phyloP scores from a whole-genome alignment of 257 asterid genomes.

The Coffea canephora region DNA sequence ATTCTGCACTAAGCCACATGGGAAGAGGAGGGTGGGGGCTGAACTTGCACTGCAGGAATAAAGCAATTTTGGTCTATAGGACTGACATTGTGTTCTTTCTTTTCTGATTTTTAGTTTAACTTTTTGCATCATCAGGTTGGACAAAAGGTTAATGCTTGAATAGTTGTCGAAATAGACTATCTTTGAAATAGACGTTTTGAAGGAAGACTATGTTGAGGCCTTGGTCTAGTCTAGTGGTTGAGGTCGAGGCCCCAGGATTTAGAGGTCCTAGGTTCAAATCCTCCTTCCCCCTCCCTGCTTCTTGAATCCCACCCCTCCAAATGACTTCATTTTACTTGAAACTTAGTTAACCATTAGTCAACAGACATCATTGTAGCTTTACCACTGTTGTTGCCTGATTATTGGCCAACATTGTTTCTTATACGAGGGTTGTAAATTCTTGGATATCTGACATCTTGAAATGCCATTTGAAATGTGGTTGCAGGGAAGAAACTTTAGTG shows the following conservation, averaged over 20 bases:
- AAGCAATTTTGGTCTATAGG: not conserved
- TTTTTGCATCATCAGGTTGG: not conserved
- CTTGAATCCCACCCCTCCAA: too few relatives aligned
- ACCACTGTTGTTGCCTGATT: too few relatives aligned
- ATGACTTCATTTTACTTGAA: too few relatives aligned
- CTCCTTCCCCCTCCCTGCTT: too few relatives aligned
- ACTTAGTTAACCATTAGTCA: too few relatives aligned
- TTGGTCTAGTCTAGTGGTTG: too few relatives aligned
- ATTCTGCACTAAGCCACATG: not conserved
- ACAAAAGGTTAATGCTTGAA: not conserved
- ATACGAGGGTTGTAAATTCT: not conserved
- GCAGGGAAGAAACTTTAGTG: slow-evolving; percentile 86
- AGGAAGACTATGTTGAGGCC: not conserved
- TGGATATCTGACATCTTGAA: slow-evolving; percentile 6
- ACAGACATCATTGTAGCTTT: not conserved
- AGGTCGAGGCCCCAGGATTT: too few relatives aligned
- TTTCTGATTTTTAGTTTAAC: not conserved
- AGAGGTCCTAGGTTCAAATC: too few relatives aligned
- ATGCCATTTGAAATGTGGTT: slow-evolving; percentile 18
- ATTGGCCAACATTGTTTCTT: too few relatives aligned
- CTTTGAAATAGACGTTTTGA: not conserved
- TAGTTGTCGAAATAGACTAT: not conserved
- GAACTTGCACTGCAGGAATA: not conserved
- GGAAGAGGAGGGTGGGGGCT: not conserved
- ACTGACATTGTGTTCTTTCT: not conserved